Base-by-base conservation (phyloP, 345 rosid genomes). In the Noccaea bulbosa region DNA sequence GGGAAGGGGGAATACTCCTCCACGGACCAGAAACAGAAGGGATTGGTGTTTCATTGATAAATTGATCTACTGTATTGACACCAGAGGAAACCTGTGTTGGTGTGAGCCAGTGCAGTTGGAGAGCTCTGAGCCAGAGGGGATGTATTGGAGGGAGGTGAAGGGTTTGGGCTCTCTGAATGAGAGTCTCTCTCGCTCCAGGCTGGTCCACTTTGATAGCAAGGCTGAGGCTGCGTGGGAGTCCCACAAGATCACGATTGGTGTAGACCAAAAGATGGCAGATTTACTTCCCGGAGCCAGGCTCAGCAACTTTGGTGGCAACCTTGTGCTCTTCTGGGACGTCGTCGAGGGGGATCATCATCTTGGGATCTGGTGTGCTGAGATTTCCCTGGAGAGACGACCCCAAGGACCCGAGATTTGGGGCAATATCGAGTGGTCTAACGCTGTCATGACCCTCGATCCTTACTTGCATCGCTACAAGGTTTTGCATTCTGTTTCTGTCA, bases 301-400 rank as follows among this genome's bases (percentile, higher is more conserved):
- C 3, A 20, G 64, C 30, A 59, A 11, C 48, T 59, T 11, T 59
- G 49, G 64, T 40, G 4, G 48, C 11, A 59, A 59, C 34, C 22
- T 39, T 45, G 40, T 58, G 10, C 10, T 58, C 34, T 40, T 22
- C 0, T 40, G 64, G 64, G 64, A 40, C 48, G 49, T 57, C 7
- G 24, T 55, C 14, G 27, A 7, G 40, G 40, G 11, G 10, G 15
- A n/a, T 57, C 45, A 1, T 17, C 5, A 57, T 9, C 16, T 37
- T 24, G 45, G 38, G 32, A 17, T 37, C 17, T 11, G 45, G 62
- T 37, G 45, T 37, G 45, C 62, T 0, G 62, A 37, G 45, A 57
- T 57, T 4, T 37, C 43, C 7, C 15, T 55, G 24, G 43, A 35
- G 39, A 37, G 39, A 6, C 22, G 12, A 8, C 8, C 22, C 9